Percentiles rank a stretch among this genome's conserved stretches.
Conservation (phyloP, 805 yeast species). For the Wickerhamiella azyma region DNA sequence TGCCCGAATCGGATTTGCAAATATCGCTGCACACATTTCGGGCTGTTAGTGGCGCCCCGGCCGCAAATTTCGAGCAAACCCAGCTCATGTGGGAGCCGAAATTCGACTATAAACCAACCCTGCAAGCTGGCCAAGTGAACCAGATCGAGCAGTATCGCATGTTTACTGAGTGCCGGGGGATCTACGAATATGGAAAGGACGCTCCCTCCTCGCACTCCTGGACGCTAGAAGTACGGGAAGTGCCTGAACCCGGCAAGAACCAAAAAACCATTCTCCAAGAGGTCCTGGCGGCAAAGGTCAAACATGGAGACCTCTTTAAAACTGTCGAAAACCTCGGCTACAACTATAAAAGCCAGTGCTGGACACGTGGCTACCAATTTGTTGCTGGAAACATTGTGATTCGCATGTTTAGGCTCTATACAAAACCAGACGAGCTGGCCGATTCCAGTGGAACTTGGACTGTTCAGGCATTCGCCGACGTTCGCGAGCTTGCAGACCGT, state of each 20-base stretch:
- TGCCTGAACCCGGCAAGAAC: conserved; percentile 30
- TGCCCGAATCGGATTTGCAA: conserved; percentile 22
- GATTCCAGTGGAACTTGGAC: conserved; percentile 23
- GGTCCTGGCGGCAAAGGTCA: conserved; percentile 39
- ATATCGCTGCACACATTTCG: conserved; percentile 24
- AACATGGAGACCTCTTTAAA: conserved; percentile 24
- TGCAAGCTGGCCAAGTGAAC: conserved; percentile 24
- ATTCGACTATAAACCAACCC: conserved; percentile 19
- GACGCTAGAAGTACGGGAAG: conserved; percentile 23
- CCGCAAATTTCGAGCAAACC: conserved; percentile 16
- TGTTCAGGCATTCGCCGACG: conserved; percentile 55
- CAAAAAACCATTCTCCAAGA: conserved; percentile 48
- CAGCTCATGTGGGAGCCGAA: conserved; percentile 25
- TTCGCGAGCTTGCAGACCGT: conserved; percentile 59
- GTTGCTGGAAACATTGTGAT: conserved; percentile 49
- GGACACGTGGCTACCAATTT: conserved; percentile 47
- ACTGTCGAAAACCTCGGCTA: conserved; percentile 59
- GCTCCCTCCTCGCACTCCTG: conserved; percentile 15
- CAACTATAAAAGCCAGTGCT: conserved; percentile 44
- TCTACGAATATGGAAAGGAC: not conserved
- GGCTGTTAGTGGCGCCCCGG: conserved; percentile 28
- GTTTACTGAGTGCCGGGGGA: conserved; percentile 10
- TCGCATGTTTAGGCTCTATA: conserved; percentile 35
- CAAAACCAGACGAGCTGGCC: conserved; percentile 21
- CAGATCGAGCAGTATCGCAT: conserved; percentile 27